A percentile compares a stretch with the other conserved stretches of the same genome.
Evolutionary conservation across 352 stramenopile species (phyloP).

Genomic region (Thraustotheca clavata): DNA sequence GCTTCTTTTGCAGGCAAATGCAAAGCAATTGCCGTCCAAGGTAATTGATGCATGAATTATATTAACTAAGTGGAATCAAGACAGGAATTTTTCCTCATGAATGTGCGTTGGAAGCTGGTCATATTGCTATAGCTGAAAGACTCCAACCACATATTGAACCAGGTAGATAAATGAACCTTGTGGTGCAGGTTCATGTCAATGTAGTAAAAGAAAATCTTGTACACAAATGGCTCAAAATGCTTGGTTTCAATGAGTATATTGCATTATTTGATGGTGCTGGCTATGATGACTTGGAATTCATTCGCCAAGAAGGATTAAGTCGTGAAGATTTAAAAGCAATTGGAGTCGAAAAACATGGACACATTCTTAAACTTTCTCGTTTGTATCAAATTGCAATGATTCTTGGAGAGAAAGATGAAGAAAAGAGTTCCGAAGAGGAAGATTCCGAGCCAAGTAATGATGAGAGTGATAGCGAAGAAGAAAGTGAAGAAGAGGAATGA

Average conservation of each 20-base stretch:
- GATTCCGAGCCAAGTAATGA: slow-evolving; percentile 17
- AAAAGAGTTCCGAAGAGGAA: slow-evolving; percentile 23
- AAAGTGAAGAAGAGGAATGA: not conserved
- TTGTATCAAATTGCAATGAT: slow-evolving; percentile 62
- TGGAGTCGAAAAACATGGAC: slow-evolving; percentile 52
- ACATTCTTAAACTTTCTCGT: slow-evolving; percentile 53
- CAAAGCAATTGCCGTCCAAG: slow-evolving; percentile 36
- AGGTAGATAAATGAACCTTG: not conserved
- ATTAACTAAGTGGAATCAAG: too few species aligned
- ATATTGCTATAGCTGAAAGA: slow-evolving; percentile 27
- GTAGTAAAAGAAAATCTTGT: slow-evolving; percentile 26
- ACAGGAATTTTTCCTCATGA: slow-evolving; percentile 52
- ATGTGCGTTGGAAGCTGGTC: slow-evolving; percentile 35
- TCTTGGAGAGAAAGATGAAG: slow-evolving; percentile 25
- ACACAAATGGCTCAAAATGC: slow-evolving; percentile 54
- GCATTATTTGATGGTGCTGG: slow-evolving; percentile 37
- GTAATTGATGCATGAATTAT: slow-evolving; percentile 23
- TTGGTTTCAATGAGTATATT: slow-evolving; percentile 60
- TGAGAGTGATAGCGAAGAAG: slow-evolving; percentile 6
- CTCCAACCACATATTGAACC: slow-evolving; percentile 33
- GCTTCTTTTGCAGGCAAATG: slow-evolving; percentile 32
- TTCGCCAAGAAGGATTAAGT: slow-evolving; percentile 38
- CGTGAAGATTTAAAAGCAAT: slow-evolving; percentile 48
- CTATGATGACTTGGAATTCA: slow-evolving; percentile 58
- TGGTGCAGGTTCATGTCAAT: slow-evolving; percentile 24